Evolutionary conservation across 2,329 filamentous ascomycete species (phyloP).

Genomic region (Fusarium haematococcum): DNA sequence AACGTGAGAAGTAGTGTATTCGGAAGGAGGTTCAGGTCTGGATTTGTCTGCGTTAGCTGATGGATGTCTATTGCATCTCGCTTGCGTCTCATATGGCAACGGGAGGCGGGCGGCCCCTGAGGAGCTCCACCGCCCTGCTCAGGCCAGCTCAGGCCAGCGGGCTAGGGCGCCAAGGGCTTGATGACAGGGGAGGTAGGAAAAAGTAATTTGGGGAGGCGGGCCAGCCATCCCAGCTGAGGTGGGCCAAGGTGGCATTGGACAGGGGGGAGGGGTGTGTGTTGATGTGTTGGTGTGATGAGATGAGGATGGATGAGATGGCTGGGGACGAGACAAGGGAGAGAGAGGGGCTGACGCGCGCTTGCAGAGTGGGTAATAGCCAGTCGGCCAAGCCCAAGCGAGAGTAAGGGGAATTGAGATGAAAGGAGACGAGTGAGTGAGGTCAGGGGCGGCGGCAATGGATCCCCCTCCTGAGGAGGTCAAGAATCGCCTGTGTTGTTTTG

Average conservation of each 20-base stretch:
- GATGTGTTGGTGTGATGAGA: constrained; percentile 23
- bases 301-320: constrained; percentile 40
- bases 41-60: constrained; percentile 47
- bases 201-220: constrained; percentile 44
- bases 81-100: constrained; percentile 49
- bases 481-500: constrained; percentile 15
- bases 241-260: constrained; percentile 28
- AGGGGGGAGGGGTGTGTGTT: constrained; percentile 30
- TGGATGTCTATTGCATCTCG: constrained; percentile 45
- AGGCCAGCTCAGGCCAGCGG: constrained; percentile 42
- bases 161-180: constrained; percentile 33
- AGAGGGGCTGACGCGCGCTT: constrained; percentile 37
- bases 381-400: constrained; percentile 27
- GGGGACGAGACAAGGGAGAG: constrained; percentile 21
- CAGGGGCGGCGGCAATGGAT: constrained; percentile 34
- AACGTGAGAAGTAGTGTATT: constrained; percentile 68
- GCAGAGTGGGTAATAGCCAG: constrained; percentile 36
- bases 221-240: constrained; percentile 37
- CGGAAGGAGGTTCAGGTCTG: constrained; percentile 53
- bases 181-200: constrained; percentile 31
- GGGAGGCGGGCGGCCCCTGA: constrained; percentile 42
- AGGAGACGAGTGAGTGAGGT: constrained; percentile 12
- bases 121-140: constrained; percentile 38
- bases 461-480: constrained; percentile 13
- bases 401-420: constrained; percentile 3